Percentiles rank a stretch among this genome's conserved stretches.
Evolutionary conservation across 352 stramenopile genomes (phyloP).

Genomic region (Pythium myriotylum): DNA sequence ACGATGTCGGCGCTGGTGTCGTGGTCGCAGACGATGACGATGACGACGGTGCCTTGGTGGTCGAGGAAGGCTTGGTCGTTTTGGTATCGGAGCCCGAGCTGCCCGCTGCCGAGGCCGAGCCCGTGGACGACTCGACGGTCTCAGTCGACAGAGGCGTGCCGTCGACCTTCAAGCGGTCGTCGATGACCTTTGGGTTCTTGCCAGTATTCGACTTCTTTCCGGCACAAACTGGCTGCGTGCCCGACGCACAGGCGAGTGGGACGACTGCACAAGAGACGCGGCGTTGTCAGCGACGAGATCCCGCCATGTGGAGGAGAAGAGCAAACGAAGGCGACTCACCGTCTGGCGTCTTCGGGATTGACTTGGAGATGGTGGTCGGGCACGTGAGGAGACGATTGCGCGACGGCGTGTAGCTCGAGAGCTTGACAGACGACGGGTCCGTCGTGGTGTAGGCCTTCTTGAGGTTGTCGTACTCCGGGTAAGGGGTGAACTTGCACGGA

Average conservation of each 20-base stretch:
- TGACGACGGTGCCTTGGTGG: neutral
- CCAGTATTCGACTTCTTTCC: slow-evolving; percentile 57
- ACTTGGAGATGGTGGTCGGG: slow-evolving; percentile 36
- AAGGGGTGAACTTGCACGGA: slow-evolving; percentile 60
- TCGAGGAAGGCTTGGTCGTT: slow-evolving; percentile 1
- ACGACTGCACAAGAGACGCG: slow-evolving; percentile 34
- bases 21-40: slow-evolving; percentile 4
- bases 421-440: slow-evolving; percentile 50
- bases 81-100: neutral
- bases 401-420: slow-evolving; percentile 39
- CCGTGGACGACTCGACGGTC: neutral
- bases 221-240: slow-evolving; percentile 56
- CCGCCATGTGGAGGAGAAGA: neutral
- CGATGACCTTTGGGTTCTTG: slow-evolving; percentile 33
- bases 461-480: slow-evolving; percentile 75
- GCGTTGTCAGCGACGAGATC: neutral
- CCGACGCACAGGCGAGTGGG: slow-evolving; percentile 44
- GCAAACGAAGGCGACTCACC: slow-evolving; percentile 1
- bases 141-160: slow-evolving; percentile 5
- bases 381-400: slow-evolving; percentile 44
- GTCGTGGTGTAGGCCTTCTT: slow-evolving; percentile 78
- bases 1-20: slow-evolving; percentile 5
- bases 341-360: slow-evolving; percentile 24
- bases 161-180: slow-evolving; percentile 10
- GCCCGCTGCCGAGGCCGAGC: slow-evolving; percentile 1